phyloP scores from a whole-genome alignment of 805 yeast genomes.

The Candida sakaeoensis region DNA sequence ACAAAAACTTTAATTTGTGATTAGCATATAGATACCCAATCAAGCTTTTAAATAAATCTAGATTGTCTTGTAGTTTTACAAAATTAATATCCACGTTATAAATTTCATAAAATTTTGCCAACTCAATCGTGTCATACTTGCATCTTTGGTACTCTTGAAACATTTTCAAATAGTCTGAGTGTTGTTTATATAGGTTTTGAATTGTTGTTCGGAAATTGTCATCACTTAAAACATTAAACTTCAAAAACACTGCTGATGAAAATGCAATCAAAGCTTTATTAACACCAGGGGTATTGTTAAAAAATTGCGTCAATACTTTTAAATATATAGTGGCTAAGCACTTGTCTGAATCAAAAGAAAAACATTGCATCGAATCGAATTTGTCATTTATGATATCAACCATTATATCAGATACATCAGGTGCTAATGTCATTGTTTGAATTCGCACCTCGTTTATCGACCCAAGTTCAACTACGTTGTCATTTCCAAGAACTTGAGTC shows the following conservation, averaged over 20 bases:
- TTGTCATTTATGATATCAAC: background rate
- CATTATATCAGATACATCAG: conserved; percentile 1
- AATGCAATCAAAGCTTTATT: conserved; percentile 8
- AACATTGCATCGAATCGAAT: conserved; percentile 1
- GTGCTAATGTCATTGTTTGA: conserved; percentile 14
- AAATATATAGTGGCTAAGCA: conserved; percentile 4
- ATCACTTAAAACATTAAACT: conserved; percentile 11
- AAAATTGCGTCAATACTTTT: conserved; percentile 10
- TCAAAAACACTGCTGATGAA: conserved; percentile 7
- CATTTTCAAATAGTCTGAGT: conserved; percentile 7
- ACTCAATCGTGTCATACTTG: conserved; percentile 2
- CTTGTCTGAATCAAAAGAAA: conserved; percentile 1
- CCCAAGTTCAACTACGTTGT: background rate
- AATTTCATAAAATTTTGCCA: conserved; percentile 1
- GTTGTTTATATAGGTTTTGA: conserved; percentile 16
- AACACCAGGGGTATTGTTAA: conserved; percentile 13
- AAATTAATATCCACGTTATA: background rate
- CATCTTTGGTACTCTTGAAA: conserved; percentile 8
- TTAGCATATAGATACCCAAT: conserved; percentile 11
- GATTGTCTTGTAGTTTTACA: conserved; percentile 7
- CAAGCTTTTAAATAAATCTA: conserved; percentile 12
- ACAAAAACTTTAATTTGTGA: conserved; percentile 8
- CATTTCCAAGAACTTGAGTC: background rate
- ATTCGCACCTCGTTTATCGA: conserved; percentile 11
- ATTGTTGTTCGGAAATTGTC: conserved; percentile 11